Percentiles rank a stretch among this genome's conserved stretches.
Conservation (phyloP, 2,329 filamentous ascomycete genomes). For the Trichoderma pleuroti region DNA sequence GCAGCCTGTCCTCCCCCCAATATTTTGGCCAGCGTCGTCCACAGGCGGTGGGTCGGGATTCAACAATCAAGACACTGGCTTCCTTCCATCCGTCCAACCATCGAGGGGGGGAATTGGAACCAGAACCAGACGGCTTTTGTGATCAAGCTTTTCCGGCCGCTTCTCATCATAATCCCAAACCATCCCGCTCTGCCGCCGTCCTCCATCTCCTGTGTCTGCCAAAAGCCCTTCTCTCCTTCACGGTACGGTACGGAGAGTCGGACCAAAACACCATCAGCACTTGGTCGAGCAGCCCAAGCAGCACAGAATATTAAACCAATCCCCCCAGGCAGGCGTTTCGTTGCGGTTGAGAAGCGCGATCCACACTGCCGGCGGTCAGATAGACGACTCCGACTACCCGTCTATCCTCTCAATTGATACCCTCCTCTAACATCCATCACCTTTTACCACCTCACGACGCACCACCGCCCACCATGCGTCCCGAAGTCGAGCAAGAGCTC, state of each 20-base stretch:
- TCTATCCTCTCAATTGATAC: conserved; percentile 6
- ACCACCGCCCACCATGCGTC: conserved; percentile 69
- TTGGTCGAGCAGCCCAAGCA: conserved; percentile 9
- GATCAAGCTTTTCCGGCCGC: conserved; percentile 4
- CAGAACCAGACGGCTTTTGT: background rate
- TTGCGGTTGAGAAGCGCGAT: background rate
- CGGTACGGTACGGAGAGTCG: conserved; percentile 25
- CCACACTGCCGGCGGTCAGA: conserved; percentile 6
- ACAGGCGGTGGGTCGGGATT: conserved; percentile 36
- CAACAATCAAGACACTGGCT: conserved; percentile 33
- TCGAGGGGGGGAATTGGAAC: conserved; percentile 2
- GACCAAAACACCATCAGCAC: conserved; percentile 8
- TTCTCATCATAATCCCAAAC: conserved; percentile 20
- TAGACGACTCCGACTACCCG: background rate
- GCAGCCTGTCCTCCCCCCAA: conserved; percentile 31
- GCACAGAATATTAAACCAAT: background rate
- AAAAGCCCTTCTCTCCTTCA: conserved; percentile 16
- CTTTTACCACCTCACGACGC: conserved; percentile 21
- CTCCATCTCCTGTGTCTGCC: conserved; percentile 1
- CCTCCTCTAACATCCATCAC: background rate
- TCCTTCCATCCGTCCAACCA: conserved; percentile 26
- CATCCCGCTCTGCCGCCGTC: conserved; percentile 16
- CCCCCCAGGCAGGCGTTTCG: background rate
- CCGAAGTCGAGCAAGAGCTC: conserved; percentile 98
- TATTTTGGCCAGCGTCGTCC: conserved; percentile 30